These are phyloP conservation scores for Aschersonia sp. DNA, from an alignment of 2,329 filamentous ascomycete species.

Conservation along the genomic window DNA sequence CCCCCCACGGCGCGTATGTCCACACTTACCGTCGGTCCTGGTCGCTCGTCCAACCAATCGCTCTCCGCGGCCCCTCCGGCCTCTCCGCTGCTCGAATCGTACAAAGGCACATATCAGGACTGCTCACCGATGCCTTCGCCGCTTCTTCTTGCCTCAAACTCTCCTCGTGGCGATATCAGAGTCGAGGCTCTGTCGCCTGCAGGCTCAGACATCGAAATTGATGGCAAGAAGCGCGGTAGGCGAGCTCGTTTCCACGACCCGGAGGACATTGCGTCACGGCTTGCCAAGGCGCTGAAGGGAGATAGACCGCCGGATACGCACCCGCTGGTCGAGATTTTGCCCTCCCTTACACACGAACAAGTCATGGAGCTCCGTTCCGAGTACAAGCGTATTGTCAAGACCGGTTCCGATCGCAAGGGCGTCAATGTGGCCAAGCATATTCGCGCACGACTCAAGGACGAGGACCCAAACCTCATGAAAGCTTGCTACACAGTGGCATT, in stretches of 20 bases:
- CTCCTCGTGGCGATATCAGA: slow-evolving; percentile 32
- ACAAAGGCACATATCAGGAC: slow-evolving; percentile 85
- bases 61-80: slow-evolving; percentile 45
- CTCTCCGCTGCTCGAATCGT: slow-evolving; percentile 81
- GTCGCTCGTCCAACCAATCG: slow-evolving; percentile 24
- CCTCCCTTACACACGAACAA: slow-evolving; percentile 72
- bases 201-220: slow-evolving; percentile 27
- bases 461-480: slow-evolving; percentile 68
- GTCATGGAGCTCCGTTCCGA: slow-evolving; percentile 73
- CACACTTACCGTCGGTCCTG: slow-evolving; percentile 33
- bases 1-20: slow-evolving; percentile 37
- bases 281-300: slow-evolving; percentile 61
- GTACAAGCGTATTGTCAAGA: slow-evolving; percentile 83
- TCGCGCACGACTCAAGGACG: slow-evolving; percentile 59
- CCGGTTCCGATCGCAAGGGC: slow-evolving; percentile 55
- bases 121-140: slow-evolving; percentile 91
- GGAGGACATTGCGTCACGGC: slow-evolving; percentile 58
- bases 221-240: slow-evolving; percentile 33
- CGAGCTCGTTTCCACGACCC: slow-evolving; percentile 75
- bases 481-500: slow-evolving; percentile 81
- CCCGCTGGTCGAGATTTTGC: slow-evolving; percentile 69
- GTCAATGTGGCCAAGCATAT: slow-evolving; percentile 81
- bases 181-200: slow-evolving; percentile 38
- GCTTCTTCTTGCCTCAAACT: slow-evolving; percentile 37
- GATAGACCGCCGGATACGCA: slow-evolving; percentile 51